Percentiles rank a stretch among this genome's conserved stretches.
Evolutionary conservation across 306 rosid species (phyloP).

Genomic region (Heteromeles arbutifolia): DNA sequence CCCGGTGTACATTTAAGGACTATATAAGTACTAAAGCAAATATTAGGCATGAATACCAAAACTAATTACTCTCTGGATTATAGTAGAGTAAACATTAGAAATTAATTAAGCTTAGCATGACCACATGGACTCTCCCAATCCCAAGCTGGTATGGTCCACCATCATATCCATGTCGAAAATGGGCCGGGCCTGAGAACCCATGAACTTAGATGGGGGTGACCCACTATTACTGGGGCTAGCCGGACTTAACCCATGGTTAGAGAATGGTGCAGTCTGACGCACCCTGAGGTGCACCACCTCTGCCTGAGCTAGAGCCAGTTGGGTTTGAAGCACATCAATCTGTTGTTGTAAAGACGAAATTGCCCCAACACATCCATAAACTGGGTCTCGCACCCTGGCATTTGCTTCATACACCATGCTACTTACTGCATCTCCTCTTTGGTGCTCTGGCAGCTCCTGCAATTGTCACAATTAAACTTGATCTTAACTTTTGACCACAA

Average conservation of each 20-base stretch:
- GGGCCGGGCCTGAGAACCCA: constrained; percentile 48
- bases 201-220: constrained; percentile 47
- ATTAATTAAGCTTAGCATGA: constrained; percentile 16
- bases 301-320: constrained; percentile 80
- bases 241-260: constrained; percentile 42
- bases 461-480: background rate
- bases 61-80: constrained; percentile 1
- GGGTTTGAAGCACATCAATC: constrained; percentile 63
- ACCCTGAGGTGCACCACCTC: constrained; percentile 76
- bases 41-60: constrained; percentile 1
- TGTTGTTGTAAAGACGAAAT: constrained; percentile 76
- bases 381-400: constrained; percentile 82
- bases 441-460: constrained; percentile 69
- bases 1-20: background rate
- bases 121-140: constrained; percentile 58
- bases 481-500: background rate
- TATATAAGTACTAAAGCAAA: background rate
- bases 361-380: constrained; percentile 84
- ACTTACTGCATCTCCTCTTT: constrained; percentile 82
- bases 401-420: constrained; percentile 90
- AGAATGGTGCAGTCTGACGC: constrained; percentile 34
- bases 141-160: constrained; percentile 43
- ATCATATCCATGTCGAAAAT: constrained; percentile 54
- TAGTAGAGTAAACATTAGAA: background rate
- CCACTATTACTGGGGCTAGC: constrained; percentile 54